Conservation (phyloP, 257 asterid genomes). For the Nicotiana benthamiana region DNA sequence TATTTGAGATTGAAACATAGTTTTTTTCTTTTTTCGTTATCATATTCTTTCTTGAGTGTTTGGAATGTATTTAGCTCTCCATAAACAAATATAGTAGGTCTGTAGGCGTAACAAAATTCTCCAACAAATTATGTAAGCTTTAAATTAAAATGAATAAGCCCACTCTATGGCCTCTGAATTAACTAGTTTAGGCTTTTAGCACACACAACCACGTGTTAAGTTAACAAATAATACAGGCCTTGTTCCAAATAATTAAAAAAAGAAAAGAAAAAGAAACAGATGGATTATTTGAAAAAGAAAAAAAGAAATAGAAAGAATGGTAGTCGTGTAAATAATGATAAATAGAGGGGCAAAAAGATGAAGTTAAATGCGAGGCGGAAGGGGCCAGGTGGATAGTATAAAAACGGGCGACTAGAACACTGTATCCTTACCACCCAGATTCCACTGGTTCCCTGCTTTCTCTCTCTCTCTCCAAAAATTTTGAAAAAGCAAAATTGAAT, state of each 20-base stretch:
- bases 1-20: too few relatives aligned
- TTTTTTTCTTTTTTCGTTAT: too few relatives aligned
- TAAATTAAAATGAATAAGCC: neutral
- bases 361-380: conserved; percentile 5
- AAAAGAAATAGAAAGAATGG: too few relatives aligned
- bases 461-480: conserved; percentile 16
- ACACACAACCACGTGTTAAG: neutral
- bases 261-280: too few relatives aligned
- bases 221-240: neutral
- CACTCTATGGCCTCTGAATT: neutral
- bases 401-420: conserved; percentile 29
- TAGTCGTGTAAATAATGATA: neutral
- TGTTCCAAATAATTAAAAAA: too few relatives aligned
- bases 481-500: neutral
- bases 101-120: neutral
- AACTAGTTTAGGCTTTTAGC: neutral
- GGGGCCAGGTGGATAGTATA: conserved; percentile 26
- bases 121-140: neutral
- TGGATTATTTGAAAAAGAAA: too few relatives aligned
- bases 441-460: conserved; percentile 32
- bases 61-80: neutral
- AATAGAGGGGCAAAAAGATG: neutral
- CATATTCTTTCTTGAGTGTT: neutral
- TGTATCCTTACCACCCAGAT: conserved; percentile 34
- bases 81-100: neutral